These are phyloP conservation scores for Amphichorda felina DNA, from an alignment of 2,329 filamentous ascomycete genomes.

Conservation along the genomic window DNA sequence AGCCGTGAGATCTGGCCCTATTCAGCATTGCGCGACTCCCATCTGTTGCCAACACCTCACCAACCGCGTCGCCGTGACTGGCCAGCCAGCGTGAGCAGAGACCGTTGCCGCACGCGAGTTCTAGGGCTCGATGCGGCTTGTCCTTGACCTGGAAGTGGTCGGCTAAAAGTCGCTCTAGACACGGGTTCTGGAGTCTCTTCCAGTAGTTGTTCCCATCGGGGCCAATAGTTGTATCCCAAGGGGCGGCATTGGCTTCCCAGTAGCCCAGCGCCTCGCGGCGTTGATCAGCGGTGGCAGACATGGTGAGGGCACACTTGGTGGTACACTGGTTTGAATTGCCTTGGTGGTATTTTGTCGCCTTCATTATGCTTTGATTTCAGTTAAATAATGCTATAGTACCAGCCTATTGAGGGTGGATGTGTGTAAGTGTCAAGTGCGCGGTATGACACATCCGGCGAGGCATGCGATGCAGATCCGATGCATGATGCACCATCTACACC, in stretches of 20 bases:
- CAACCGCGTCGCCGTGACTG: slow-evolving; percentile 12
- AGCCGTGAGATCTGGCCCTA: slow-evolving; percentile 12
- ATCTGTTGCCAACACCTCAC: slow-evolving; percentile 30
- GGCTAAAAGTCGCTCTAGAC: slow-evolving; percentile 21
- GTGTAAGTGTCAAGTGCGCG: too few species aligned
- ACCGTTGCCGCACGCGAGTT: slow-evolving; percentile 38
- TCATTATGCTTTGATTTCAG: too few species aligned
- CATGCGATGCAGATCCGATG: too few species aligned
- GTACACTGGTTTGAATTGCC: too few species aligned
- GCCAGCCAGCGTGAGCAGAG: slow-evolving; percentile 32
- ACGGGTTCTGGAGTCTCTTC: slow-evolving; percentile 26
- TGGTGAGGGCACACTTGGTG: too few species aligned
- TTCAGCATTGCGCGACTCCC: slow-evolving; percentile 27
- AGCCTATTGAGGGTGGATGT: too few species aligned
- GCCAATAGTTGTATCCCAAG: slow-evolving; percentile 29
- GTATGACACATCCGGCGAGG: too few species aligned
- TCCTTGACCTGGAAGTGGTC: slow-evolving; percentile 8
- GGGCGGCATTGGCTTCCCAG: slow-evolving; percentile 28
- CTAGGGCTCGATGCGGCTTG: slow-evolving; percentile 22
- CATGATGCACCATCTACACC: too few species aligned
- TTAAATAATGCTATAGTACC: too few species aligned
- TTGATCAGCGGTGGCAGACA: background rate
- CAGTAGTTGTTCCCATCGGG: slow-evolving; percentile 31
- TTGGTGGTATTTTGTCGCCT: too few species aligned
- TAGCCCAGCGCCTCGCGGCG: slow-evolving; percentile 10